Conservation (phyloP, 805 yeast species). For the Alloascoidea africana region DNA sequence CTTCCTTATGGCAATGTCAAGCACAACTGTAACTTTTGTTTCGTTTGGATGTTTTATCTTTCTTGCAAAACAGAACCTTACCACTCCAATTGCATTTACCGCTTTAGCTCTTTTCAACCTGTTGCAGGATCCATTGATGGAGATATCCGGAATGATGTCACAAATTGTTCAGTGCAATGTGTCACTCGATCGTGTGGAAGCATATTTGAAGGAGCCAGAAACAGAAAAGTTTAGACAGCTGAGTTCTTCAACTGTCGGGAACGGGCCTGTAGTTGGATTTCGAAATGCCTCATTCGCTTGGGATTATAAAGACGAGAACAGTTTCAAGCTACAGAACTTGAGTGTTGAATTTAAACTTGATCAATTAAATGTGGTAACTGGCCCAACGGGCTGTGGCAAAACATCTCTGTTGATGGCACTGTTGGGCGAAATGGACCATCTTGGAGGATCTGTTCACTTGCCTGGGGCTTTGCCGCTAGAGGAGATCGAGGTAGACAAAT, state of each 20-base stretch:
- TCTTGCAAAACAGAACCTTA: constrained; percentile 52
- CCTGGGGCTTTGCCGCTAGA: constrained; percentile 42
- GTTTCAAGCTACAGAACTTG: constrained; percentile 67
- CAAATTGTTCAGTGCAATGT: constrained; percentile 86
- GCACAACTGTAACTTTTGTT: constrained; percentile 57
- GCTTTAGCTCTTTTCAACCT: constrained; percentile 77
- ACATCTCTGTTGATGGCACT: constrained; percentile 82
- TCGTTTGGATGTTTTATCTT: constrained; percentile 75
- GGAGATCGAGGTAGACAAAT: background rate
- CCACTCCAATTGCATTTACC: constrained; percentile 91
- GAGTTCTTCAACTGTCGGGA: constrained; percentile 30
- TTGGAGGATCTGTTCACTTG: constrained; percentile 45
- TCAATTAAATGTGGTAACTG: constrained; percentile 73
- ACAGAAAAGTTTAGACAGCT: constrained; percentile 80
- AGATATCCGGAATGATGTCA: constrained; percentile 78
- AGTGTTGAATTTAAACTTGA: constrained; percentile 56
- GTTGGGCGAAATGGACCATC: constrained; percentile 78
- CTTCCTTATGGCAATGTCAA: constrained; percentile 46
- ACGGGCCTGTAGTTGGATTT: constrained; percentile 62
- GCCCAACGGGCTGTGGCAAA: constrained; percentile 93
- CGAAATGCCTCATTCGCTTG: constrained; percentile 65
- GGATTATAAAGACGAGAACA: constrained; percentile 39
- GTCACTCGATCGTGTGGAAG: constrained; percentile 75
- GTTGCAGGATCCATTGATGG: constrained; percentile 78
- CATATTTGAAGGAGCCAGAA: constrained; percentile 70